phyloP scores from a whole-genome alignment of 78 protist genomes.

The Diacronema lutheri region DNA sequence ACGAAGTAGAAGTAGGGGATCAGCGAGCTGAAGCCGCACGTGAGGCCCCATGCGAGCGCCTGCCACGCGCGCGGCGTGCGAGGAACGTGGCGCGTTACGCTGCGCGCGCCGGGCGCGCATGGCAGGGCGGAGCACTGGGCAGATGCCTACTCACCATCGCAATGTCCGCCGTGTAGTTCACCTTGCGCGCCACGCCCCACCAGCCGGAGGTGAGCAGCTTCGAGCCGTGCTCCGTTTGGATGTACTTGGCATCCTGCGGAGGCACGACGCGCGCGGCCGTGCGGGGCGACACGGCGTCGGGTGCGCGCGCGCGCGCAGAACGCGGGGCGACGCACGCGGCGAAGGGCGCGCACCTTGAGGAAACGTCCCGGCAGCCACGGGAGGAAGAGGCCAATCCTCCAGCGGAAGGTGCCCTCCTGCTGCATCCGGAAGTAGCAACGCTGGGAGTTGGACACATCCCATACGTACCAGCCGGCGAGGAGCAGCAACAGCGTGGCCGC shows the following conservation, averaged over 20 bases:
- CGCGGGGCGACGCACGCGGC: too few relatives aligned
- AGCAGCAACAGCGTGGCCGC: not conserved
- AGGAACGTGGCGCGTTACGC: too few relatives aligned
- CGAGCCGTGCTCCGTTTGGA: slow-evolving; percentile 26
- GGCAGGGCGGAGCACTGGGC: too few relatives aligned
- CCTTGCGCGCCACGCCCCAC: slow-evolving; percentile 47
- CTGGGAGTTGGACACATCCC: slow-evolving; percentile 56
- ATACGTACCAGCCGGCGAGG: slow-evolving; percentile 49
- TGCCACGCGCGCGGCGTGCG: too few relatives aligned
- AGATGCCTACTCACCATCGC: not conserved
- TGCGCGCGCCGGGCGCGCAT: too few relatives aligned
- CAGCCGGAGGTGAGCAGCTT: not conserved
- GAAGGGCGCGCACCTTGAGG: too few relatives aligned
- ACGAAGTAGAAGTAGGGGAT: slow-evolving; percentile 57
- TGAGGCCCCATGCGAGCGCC: slow-evolving; percentile 60
- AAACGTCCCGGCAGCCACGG: too few relatives aligned
- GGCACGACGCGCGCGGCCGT: too few relatives aligned
- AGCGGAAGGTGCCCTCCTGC: not conserved
- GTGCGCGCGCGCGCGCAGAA: too few relatives aligned
- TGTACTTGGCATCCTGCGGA: slow-evolving; percentile 36
- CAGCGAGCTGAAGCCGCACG: slow-evolving; percentile 30
- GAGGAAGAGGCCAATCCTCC: not conserved
- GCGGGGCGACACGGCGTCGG: too few relatives aligned
- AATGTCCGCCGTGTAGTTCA: slow-evolving; percentile 62
- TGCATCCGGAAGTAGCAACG: not conserved